Evolutionary conservation across 2,329 filamentous ascomycete species (phyloP), one percentile per base, ranked within the genome.

Genomic region (Immersiporthe knoxdaviesiana): DNA sequence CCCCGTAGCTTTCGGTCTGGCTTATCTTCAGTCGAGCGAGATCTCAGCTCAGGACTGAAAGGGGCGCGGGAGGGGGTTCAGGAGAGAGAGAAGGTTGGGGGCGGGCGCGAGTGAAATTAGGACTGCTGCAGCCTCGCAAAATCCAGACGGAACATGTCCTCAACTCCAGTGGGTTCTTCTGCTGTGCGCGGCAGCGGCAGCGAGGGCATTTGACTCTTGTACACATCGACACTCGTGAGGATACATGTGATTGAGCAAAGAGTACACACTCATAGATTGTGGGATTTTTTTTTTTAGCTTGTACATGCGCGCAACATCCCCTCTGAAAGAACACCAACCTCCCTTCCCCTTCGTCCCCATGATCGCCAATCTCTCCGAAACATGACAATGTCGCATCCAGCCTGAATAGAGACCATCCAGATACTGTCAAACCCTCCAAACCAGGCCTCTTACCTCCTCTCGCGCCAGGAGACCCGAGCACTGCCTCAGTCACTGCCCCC

Each of bases 391-490:
- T 14, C 41, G 47, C 61, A 35, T 44, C 35, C 5, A 24, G 21
- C 35, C 5, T n/a, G 32, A 54, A 24, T 66, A 37, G 65, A 66
- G 32, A 63, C n/a, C 39, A 32, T 63, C 12, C 12, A 44, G 16
- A 21, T n/a, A 62, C 11, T n/a, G 24, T 65, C 63, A 50, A 58
- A 47, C 18, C 18, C 62, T 54, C 65, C 54, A 66, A 66, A 56
- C 44, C 67, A 66, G 63, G 67, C 65, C 67, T 66, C 63, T 66
- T 56, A 66, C n/a, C 44, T 35, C 35, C 30, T 63, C 62, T 7
- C 14, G 52, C 50, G 60, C 27, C n/a, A 32, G 8, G 61, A 65
- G 66, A 65, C 61, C 37, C 30, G 18, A 59, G 21, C 59, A 50
- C 44, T 35, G 54, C 59, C 62, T 60, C 67, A 65, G 62, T 54